A percentile compares a stretch with the other conserved stretches of the same genome.
Evolutionary conservation across 2,329 filamentous ascomycete species (phyloP).

Genomic region (Verticillium albo-atrum): DNA sequence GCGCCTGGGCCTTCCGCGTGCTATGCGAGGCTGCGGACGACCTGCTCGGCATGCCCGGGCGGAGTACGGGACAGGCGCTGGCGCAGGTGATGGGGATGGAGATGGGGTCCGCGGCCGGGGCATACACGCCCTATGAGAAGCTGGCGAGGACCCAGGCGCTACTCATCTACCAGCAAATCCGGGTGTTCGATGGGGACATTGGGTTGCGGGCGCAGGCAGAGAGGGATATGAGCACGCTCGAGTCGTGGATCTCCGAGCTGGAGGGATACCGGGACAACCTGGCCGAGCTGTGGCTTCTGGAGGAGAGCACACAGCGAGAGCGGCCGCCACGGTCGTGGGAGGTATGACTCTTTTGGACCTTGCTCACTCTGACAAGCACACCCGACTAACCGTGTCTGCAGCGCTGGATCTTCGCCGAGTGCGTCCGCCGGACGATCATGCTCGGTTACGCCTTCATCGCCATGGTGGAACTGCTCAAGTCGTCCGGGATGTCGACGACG

Average conservation of each 20-base stretch:
- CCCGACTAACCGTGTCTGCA: no score
- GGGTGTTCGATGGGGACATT: conserved; percentile 39
- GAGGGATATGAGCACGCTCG: conserved; percentile 28
- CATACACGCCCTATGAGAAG: conserved; percentile 27
- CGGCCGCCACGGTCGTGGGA: conserved; percentile 37
- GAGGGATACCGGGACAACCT: conserved; percentile 26
- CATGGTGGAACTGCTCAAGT: conserved; percentile 28
- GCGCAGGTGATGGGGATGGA: not conserved
- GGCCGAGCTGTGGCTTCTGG: conserved; percentile 19
- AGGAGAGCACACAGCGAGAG: conserved; percentile 18
- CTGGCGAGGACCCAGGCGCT: conserved; percentile 39
- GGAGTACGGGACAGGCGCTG: conserved; percentile 13
- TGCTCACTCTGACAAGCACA: no score
- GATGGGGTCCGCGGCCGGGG: not conserved
- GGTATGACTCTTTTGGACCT: no score
- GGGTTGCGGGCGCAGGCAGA: conserved; percentile 34
- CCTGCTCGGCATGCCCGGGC: conserved; percentile 26
- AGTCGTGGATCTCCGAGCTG: conserved; percentile 32
- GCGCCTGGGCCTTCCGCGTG: conserved; percentile 32
- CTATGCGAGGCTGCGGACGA: conserved; percentile 31
- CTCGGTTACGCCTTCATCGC: conserved; percentile 25
- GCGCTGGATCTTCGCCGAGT: conserved; percentile 39
- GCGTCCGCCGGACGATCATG: conserved; percentile 31
- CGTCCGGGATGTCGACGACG: not conserved
- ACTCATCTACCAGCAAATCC: conserved; percentile 33